Percentiles rank a stretch among this genome's conserved stretches.
Evolutionary conservation across 148 eudicot species (phyloP).

Genomic region (Pharnaceum exiguum): DNA sequence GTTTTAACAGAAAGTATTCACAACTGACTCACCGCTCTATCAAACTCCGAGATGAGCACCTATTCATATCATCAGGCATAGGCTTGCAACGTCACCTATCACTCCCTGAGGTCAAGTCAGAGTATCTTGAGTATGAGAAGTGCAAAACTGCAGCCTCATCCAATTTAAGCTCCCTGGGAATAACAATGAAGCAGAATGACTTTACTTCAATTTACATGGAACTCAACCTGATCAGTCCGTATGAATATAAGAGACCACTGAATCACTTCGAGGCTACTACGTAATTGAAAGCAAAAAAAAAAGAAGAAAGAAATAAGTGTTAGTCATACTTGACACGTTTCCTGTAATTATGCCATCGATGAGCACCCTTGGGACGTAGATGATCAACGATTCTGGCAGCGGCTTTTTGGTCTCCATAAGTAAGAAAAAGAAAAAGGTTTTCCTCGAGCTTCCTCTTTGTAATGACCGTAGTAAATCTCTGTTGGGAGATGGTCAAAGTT

Average conservation of each 20-base stretch:
- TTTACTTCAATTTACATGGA: not conserved
- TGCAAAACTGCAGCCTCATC: slow-evolving; percentile 75
- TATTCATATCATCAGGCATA: slow-evolving; percentile 49
- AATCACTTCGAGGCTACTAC: too few relatives aligned
- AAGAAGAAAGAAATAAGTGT: not conserved
- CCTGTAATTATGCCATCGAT: slow-evolving; percentile 74
- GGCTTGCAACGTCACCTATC: slow-evolving; percentile 67
- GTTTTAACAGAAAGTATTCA: too few relatives aligned
- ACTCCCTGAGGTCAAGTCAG: slow-evolving; percentile 60
- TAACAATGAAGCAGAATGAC: not conserved
- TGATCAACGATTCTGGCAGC: slow-evolving; percentile 67
- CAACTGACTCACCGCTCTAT: slow-evolving; percentile 51
- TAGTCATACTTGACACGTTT: slow-evolving; percentile 45
- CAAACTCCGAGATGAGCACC: slow-evolving; percentile 66
- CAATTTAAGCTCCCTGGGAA: slow-evolving; percentile 42
- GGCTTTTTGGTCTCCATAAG: slow-evolving; percentile 84
- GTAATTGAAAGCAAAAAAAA: not conserved
- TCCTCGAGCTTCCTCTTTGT: slow-evolving; percentile 57
- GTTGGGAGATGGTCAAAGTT: slow-evolving; percentile 60
- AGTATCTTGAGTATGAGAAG: slow-evolving; percentile 53
- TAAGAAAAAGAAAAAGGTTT: slow-evolving; percentile 75
- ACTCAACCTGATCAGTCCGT: not conserved
- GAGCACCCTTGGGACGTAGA: slow-evolving; percentile 85
- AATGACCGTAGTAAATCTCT: slow-evolving; percentile 43
- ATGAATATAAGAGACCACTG: not conserved